phyloP scores from a whole-genome alignment of 2,329 filamentous ascomycete genomes.

The Phialophora chinensis region DNA sequence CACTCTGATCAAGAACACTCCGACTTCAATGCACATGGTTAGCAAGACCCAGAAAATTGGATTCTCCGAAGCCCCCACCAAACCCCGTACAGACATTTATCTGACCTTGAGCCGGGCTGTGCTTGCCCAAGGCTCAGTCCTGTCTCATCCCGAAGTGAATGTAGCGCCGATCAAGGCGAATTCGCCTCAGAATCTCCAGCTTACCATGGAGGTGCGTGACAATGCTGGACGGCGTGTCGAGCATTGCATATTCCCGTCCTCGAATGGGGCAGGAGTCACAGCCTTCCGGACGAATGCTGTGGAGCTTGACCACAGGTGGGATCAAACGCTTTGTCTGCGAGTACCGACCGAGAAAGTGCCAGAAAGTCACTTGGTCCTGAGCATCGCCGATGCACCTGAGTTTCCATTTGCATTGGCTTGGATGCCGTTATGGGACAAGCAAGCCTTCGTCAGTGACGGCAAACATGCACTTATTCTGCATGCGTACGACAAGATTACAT shows the following conservation, averaged over 20 bases:
- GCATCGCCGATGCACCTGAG: conserved; percentile 81
- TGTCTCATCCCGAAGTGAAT: conserved; percentile 77
- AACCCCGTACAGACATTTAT: conserved; percentile 91
- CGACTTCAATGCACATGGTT: conserved; percentile 83
- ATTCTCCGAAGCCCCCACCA: conserved; percentile 89
- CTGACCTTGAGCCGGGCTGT: conserved; percentile 79
- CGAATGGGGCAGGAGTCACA: conserved; percentile 77
- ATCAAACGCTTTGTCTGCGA: conserved; percentile 81
- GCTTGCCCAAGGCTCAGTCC: conserved; percentile 70
- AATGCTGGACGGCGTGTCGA: conserved; percentile 81
- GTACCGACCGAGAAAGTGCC: conserved; percentile 80
- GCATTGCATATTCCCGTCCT: conserved; percentile 83
- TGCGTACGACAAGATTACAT: conserved; percentile 89
- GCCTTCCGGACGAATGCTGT: conserved; percentile 87
- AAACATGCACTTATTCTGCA: conserved; percentile 81
- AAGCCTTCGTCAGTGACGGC: conserved; percentile 88
- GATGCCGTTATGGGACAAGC: conserved; percentile 90
- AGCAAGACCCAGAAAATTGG: conserved; percentile 85
- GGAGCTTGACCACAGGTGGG: conserved; percentile 82
- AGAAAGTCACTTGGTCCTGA: conserved; percentile 85
- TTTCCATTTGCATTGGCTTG: conserved; percentile 90
- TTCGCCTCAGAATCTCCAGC: conserved; percentile 76
- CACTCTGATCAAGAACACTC: conserved; percentile 79
- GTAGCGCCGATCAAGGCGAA: conserved; percentile 72
- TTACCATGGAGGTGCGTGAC: conserved; percentile 86